Base-by-base conservation (phyloP, 257 asterid genomes). In the Primulina tabacum region DNA sequence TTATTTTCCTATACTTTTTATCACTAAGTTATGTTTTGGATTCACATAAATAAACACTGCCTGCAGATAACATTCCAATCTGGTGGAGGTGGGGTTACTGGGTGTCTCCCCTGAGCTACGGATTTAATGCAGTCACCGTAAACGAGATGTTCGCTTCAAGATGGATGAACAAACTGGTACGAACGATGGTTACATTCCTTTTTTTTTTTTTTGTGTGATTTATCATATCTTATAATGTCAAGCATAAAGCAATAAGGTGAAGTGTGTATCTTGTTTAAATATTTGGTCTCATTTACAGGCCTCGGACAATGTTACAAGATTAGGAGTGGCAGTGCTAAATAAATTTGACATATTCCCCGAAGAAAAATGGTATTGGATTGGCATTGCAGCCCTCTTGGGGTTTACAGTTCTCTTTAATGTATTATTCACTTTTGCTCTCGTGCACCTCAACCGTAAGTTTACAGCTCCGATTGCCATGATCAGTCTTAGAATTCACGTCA, bases 81-180 rank as follows among this genome's bases (percentile, higher is more conserved):
- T 88, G 95, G 95, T 88, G 89, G 95, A 73, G 81, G 29, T 88
- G 95, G 95, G 91, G 80, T 2, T 82, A 79, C 71, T 88, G 95
- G 95, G 18, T 84, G 66, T 88, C 89, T 34, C 95, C 95, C 40
- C 74, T 88, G 35, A 74, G 82, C 40, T 88, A 88, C 8, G 81
- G 75, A 12, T 85, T 79, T 83, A 88, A 81, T 16, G 86, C 89
- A 8, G 14, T 88, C 55, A 60, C 85, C 6, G 87, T 84, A 26
- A 88, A 88, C 53, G 92, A 88, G 69, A 73, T 85, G 89, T 79
- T 78, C 34, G 84, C 95, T 64, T 77, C 89, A 43, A 76, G 95
- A 68, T 88, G 95, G 95, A 68, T 75, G 87, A 47, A 79, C 76
- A 71, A 73, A 65, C 0, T 26, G 79, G 91, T 83, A 76, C 18